Conservation (phyloP, 805 yeast species). For the Yarrowia hollandica region DNA sequence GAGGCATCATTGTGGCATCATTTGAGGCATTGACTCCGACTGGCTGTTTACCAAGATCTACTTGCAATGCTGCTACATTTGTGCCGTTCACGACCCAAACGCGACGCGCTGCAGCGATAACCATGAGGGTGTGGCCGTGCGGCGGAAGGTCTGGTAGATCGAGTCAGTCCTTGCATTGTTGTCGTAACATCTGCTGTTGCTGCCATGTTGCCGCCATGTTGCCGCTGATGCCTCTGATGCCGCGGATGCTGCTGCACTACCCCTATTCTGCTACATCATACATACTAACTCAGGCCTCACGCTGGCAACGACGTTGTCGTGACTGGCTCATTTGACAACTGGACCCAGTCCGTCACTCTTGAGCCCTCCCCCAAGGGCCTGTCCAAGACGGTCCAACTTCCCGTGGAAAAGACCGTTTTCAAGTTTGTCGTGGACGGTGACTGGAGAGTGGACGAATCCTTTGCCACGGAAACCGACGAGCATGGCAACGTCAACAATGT, state of each 20-base stretch:
- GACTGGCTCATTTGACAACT: constrained; percentile 61
- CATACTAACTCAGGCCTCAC: constrained; percentile 29
- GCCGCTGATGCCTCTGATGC: not conserved
- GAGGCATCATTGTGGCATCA: too few species aligned
- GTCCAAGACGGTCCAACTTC: constrained; percentile 39
- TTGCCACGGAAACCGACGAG: constrained; percentile 32
- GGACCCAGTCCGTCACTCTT: constrained; percentile 53
- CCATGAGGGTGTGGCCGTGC: too few species aligned
- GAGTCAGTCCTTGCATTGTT: too few species aligned
- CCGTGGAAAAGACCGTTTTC: constrained; percentile 42
- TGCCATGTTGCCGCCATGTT: not conserved
- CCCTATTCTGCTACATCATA: too few species aligned
- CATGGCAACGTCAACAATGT: constrained; percentile 33
- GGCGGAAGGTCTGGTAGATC: too few species aligned
- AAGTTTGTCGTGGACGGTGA: constrained; percentile 63
- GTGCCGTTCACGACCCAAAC: too few species aligned
- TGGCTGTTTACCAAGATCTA: too few species aligned
- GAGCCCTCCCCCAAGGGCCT: constrained; percentile 46
- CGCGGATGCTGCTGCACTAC: not conserved
- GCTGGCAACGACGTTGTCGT: constrained; percentile 48
- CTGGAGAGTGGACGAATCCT: constrained; percentile 50
- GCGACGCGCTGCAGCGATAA: too few species aligned
- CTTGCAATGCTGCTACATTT: too few species aligned
- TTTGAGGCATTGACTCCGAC: too few species aligned
- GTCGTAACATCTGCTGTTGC: too few species aligned